Conservation (phyloP, 2,329 filamentous ascomycete species). For the Dactylonectria estremocensis region DNA sequence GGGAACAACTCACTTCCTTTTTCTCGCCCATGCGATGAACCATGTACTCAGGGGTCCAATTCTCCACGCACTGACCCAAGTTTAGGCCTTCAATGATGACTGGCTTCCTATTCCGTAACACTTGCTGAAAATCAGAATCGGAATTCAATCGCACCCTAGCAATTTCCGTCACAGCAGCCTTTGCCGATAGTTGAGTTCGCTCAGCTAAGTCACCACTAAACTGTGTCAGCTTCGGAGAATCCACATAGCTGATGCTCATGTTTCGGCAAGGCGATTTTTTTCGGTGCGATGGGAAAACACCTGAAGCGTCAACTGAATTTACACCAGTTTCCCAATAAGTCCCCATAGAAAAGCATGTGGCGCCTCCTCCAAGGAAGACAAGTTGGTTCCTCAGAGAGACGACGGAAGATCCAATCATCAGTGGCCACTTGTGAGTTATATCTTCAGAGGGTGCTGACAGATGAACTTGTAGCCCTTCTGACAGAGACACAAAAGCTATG, state of each 20-base stretch:
- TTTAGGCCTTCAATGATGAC: constrained; percentile 75
- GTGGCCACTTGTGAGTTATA: constrained; percentile 59
- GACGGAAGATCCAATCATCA: constrained; percentile 79
- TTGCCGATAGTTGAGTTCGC: constrained; percentile 6
- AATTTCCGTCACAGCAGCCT: constrained; percentile 56
- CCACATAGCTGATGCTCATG: constrained; percentile 38
- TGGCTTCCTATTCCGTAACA: constrained; percentile 71
- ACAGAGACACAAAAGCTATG: constrained; percentile 42
- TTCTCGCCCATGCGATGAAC: constrained; percentile 72
- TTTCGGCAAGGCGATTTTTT: not conserved
- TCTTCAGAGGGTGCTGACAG: constrained; percentile 23
- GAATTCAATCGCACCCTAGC: constrained; percentile 67
- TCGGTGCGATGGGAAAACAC: not conserved
- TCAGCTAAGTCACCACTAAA: constrained; percentile 22
- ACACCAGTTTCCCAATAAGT: constrained; percentile 83
- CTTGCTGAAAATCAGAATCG: constrained; percentile 69
- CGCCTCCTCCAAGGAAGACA: constrained; percentile 82
- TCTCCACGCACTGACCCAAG: constrained; percentile 76
- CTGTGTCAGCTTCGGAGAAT: constrained; percentile 49
- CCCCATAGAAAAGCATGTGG: constrained; percentile 92
- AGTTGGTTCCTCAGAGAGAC: constrained; percentile 65
- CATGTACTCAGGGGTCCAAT: constrained; percentile 81
- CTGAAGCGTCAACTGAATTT: constrained; percentile 57
- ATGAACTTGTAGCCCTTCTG: constrained; percentile 47
- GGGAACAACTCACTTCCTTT: constrained; percentile 67